Conservation (phyloP, 176 grass and related monocot genomes). For the Phragmites australis region DNA sequence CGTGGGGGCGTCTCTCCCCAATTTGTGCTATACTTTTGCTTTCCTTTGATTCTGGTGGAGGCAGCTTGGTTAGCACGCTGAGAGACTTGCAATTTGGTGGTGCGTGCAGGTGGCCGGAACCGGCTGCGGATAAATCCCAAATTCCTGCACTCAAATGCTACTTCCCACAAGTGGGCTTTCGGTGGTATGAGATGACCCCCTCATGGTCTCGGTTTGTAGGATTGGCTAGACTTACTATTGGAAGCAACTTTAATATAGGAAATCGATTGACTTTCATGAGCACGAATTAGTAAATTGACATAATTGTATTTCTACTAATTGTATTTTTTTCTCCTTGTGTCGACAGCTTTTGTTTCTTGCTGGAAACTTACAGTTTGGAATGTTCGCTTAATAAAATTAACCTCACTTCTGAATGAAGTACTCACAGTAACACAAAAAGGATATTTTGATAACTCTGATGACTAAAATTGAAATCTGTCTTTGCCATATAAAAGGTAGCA, state of each 20-base stretch:
- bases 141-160: constrained; percentile 80
- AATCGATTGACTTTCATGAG: not conserved
- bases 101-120: constrained; percentile 50
- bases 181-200: constrained; percentile 44
- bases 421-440: constrained; percentile 16
- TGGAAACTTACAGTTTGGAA: constrained; percentile 20
- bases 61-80: not conserved
- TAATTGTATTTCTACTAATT: not conserved
- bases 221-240: not conserved
- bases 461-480: not conserved
- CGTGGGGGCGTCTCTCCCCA: not conserved
- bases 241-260: constrained; percentile 11
- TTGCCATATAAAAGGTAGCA: not conserved
- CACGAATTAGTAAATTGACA: not conserved
- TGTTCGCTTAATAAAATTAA: constrained; percentile 5
- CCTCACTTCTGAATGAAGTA: not conserved
- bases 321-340: constrained; percentile 2
- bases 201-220: not conserved
- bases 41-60: constrained; percentile 9
- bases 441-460: not conserved
- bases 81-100: constrained; percentile 24
- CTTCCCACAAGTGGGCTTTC: constrained; percentile 81
- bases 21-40: constrained; percentile 21
- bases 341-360: not conserved
- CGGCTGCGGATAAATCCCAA: constrained; percentile 64